Base-by-base conservation (phyloP, 257 asterid species). In the Leonotis leonurus region DNA sequence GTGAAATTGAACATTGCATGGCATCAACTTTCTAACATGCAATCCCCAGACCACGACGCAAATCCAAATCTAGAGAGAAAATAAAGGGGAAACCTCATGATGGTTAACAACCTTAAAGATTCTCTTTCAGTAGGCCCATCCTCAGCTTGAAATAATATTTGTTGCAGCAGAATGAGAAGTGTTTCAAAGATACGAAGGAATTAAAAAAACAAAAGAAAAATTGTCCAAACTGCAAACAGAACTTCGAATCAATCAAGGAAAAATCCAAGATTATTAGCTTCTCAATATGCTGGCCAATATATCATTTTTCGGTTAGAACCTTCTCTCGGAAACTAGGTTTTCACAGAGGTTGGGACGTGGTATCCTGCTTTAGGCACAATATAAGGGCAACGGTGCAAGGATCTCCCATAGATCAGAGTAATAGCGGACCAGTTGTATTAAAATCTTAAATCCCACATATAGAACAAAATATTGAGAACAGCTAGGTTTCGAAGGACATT, bases 21-120 rank as follows among this genome's bases (percentile, higher is more conserved):
- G 63, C 85, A 74, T 75, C 86, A 82, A 63, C 80, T 63, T 70
- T 73, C 82, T 79, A 79, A 71, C 60, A 76, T 61, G 67, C 67
- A 61, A 18, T 61, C 67, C 67, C 67, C 56, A 45, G 45, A 61
- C 67, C 67, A 61, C 39, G 86, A 62, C 29, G 71, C 64, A 81
- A 72, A 65, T 80, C 81, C 78, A 64, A 54, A 75, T 81, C 88
- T 41, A 65, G 56, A 55, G 64, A 65, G 55, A 53, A 14, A 60
- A 60, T 24, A 69, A 74, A 72, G 53, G 69, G 58, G 75, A 71
- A 77, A 81, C 60, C 78, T 78, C 78, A 66, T 68, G 64, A 69
- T 68, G 64, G 64, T 65, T 62, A 54, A 60, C 54, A 72, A 67
- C 64, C 68, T 68, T 49, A 49, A 68, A 56, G 36, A 37, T 51